Base-by-base conservation (phyloP, 208 protist genomes). In the Trypanosomatidae sp. region DNA sequence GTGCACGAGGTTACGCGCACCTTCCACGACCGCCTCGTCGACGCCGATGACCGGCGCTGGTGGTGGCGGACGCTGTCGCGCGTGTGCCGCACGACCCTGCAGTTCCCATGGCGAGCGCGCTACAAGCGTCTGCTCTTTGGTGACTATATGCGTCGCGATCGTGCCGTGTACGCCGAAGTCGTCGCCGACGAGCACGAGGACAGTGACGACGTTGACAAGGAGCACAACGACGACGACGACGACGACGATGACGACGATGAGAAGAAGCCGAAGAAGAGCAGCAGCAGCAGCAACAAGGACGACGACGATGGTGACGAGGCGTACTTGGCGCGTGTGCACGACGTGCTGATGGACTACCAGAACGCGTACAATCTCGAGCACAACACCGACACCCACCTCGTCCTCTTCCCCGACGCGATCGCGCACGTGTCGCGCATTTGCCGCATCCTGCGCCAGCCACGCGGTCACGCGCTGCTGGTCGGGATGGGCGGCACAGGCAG, bases 391-490 rank as follows among this genome's bases (percentile, higher is more conserved):
- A 55, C 92, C 18, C 70, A 96, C 35, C 72, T 99, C 2, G 96
- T 99, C 23, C 97, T 99, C 49, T 99, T 99, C 76, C 70, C 84
- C 37, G 96, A 98, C 46, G 96, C 96, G 3, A 71, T 97, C 32
- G 68, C 94, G 47, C 96, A 99, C 61, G 65, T 98, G 4, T 77
- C 91, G 8, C 81, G 97, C 33, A 96, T 99, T 27, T 92, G 78
- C 43, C 86, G 97, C 28, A 87, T 98, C 15, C 59, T 98, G 4
- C 88, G 95, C 22, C 96, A 98, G 70, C 94, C 96, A 15, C 80
- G 95, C 21, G 95, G 97, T 41, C 90, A 98, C 58, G 88, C 91
- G 3, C 69, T 98, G 38, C 83, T 99, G 1, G 90, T 98, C 7
- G 97, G 97, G 39, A 96, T 98, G 66, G 95, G 96, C 33, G 97